Base-by-base conservation (phyloP, 192 early-diverging fungal species). In the Coemansia sp. region DNA sequence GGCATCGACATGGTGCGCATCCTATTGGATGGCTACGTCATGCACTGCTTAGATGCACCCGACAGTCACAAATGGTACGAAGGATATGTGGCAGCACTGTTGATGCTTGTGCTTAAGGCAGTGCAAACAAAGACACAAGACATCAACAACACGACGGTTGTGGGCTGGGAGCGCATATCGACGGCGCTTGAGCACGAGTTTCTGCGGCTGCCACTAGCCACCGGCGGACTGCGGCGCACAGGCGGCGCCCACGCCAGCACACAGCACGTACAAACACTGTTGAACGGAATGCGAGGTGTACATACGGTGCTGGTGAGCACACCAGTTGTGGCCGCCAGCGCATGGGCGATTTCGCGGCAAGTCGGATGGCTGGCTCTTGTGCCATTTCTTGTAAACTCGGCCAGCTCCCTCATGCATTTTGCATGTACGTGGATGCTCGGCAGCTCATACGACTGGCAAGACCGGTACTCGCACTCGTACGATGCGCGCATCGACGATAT, bases 121-220 rank as follows among this genome's bases (percentile, higher is more conserved):
- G n/a, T 9, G 6, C 39, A 50, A 45, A 12, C 29, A 6, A 55
- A 47, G 27, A 50, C 38, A 11, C 27, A 12, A 6, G 21, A 22
- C 26, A 49, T 57, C 3, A 37, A 11, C 10, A 26, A 39, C 25
- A 6, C 6, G 0, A 9, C 58, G 22, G 19, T 43, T 16, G n/a
- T 12, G 35, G 55, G 64, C 4, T 65, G 64, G 64, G 14, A 8
- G 17, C 52, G 38, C 5, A 37, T 70, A 2, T 10, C 6, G 12
- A 45, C 48, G 3, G 69, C 66, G 41, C 45, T 77, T n/a, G 48
- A 59, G 25, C 47, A 72, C 10, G 71, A 72, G 57, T 49, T 78
- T 26, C 56, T 66, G 41, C 62, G 75, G 12, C 53, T 73, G 22
- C 71, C 75, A 1, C 59, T 78, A 10, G 22, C 26, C 31, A 1